Percentiles rank a stretch among this genome's conserved stretches.
phyloP scores from a whole-genome alignment of 805 yeast species.

The Lipomyces spencermartinsiae region DNA sequence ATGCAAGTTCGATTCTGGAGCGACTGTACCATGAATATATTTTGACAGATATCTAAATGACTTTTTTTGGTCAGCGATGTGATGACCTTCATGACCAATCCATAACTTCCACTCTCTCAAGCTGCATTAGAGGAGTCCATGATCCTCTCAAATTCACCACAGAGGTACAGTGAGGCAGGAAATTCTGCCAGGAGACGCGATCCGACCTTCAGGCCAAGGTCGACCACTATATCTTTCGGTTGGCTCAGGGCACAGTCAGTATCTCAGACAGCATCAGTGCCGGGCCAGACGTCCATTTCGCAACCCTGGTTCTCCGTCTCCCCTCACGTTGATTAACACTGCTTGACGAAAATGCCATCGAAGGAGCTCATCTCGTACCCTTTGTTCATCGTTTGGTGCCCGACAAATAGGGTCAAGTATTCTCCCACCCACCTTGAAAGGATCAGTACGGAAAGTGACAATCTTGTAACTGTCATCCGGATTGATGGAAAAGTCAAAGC shows the following conservation, averaged over 20 bases:
- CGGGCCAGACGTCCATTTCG: background rate
- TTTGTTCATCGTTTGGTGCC: background rate
- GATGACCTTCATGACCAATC: background rate
- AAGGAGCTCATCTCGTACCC: background rate
- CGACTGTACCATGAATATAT: too few relatives aligned
- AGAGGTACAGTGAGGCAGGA: background rate
- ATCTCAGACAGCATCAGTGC: background rate
- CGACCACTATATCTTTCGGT: background rate
- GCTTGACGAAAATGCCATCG: background rate
- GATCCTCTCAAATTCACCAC: background rate
- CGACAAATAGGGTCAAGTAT: background rate
- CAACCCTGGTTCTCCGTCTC: background rate
- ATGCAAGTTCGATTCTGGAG: too few relatives aligned
- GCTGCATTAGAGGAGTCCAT: too few relatives aligned
- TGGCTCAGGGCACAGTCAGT: background rate
- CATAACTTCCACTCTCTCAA: background rate
- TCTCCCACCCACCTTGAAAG: background rate
- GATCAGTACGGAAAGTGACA: background rate
- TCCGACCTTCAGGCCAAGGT: background rate
- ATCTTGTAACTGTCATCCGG: background rate
- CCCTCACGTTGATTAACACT: slow-evolving; percentile 1
- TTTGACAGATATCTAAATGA: too few relatives aligned
- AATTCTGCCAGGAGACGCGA: background rate
- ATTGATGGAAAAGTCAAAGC: background rate
- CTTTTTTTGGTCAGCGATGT: background rate